A percentile compares a stretch with the other conserved stretches of the same genome.
Evolutionary conservation across 2,329 filamentous ascomycete genomes (phyloP).

Genomic region (Botrytis fragariae): DNA sequence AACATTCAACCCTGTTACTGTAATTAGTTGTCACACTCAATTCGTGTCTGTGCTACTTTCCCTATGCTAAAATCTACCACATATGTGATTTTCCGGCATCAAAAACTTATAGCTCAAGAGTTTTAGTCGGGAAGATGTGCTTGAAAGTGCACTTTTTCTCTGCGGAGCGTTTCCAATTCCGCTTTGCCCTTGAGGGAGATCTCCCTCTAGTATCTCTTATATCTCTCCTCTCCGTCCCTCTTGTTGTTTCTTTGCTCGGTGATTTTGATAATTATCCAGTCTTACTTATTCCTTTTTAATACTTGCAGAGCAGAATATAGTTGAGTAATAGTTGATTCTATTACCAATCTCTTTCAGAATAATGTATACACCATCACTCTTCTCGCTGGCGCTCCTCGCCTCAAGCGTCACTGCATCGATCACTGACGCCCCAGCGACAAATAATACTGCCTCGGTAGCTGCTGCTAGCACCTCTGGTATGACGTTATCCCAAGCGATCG

Average conservation of each 20-base stretch:
- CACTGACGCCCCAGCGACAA: not conserved
- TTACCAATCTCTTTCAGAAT: constrained; percentile 11
- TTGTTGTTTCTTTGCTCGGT: not conserved
- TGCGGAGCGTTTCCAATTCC: constrained; percentile 6
- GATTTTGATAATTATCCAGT: constrained; percentile 11
- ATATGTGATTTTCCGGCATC: not conserved
- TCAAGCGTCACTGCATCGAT: not conserved
- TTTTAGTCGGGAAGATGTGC: not conserved
- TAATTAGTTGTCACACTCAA: not conserved
- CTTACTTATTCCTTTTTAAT: not conserved
- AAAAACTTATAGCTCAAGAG: not conserved
- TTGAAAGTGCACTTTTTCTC: not conserved
- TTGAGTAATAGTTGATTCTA: constrained; percentile 17
- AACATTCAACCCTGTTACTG: not conserved
- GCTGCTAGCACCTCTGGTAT: not conserved
- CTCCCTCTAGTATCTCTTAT: not conserved
- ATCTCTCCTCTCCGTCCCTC: not conserved
- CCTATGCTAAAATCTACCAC: not conserved
- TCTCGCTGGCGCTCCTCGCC: constrained; percentile 6
- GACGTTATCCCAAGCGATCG: constrained; percentile 3
- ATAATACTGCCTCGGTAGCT: not conserved
- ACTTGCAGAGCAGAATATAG: constrained; percentile 17
- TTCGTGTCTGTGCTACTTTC: not conserved
- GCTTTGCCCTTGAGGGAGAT: not conserved
- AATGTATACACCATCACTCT: constrained; percentile 16